Base-by-base conservation (phyloP, 805 yeast genomes). In the Ogataea zsoltii region DNA sequence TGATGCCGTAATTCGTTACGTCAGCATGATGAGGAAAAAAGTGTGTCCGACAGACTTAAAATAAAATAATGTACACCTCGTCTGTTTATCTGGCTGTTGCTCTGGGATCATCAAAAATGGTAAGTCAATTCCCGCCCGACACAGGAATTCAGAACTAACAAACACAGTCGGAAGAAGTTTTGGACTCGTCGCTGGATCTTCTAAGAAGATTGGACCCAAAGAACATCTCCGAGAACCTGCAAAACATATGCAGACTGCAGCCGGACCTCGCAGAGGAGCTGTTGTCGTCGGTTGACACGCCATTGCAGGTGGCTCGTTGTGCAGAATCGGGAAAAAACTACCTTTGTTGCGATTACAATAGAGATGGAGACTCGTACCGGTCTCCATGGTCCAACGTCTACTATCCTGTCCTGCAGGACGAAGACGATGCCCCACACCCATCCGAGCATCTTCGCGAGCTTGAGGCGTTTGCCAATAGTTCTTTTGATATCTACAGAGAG, bases 401-500 rank as follows among this genome's bases (percentile, higher is more conserved):
- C 67, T 77, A 74, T 51, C 85, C 87, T 0, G 47, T 42, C 5
- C 56, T 68, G 7, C 63, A 71, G 6, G 83, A 76, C 41, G 85
- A 76, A 40, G 52, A 41, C 16, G 94, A 88, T 18, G 87, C 89
- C 2, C 90, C 94, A 9, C 81, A 71, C 54, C 97, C 97, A 10
- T 75, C 87, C 3, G 68, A 68, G 2, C 67, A 68, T 18, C 72
- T 94, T 51, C 74, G 98, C 54, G 76, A 80, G 54, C 70, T 92
- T 53, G 99, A 92, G 68, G 63, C 78, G 19, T 75, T 82, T 53
- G 91, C 96, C 49, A 94, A 92, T 64, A 92, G 88, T 52, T 86
- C 96, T 3, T 88, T 92, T 62, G 97, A 90, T 58, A 78, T 92
- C 30, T 92, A 94, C 69, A 76, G 97, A 54, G 99, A 94, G 62